phyloP scores from a whole-genome alignment of 495 filamentous ascomycete species.

The Talaromyces thailandensis region DNA sequence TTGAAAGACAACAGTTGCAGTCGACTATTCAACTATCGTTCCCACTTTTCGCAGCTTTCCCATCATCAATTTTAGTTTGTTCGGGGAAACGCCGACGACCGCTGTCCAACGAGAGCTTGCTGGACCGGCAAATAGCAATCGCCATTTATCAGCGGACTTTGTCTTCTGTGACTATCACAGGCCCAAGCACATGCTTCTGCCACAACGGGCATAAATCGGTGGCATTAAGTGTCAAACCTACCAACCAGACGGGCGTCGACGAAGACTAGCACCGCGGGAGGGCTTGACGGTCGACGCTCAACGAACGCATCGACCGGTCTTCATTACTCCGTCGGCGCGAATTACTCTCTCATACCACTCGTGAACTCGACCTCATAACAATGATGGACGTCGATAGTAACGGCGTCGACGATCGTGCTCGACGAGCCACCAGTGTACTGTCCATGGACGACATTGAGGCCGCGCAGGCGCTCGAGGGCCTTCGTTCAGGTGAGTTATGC shows the following conservation, averaged over 20 bases:
- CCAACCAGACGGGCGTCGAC: neutral
- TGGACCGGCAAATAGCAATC: neutral
- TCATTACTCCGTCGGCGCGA: neutral
- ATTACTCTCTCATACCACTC: constrained; percentile 9
- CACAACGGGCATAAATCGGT: neutral
- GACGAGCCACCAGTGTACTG: constrained; percentile 39
- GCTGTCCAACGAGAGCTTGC: neutral
- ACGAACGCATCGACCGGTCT: constrained; percentile 2
- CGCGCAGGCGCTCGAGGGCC: constrained; percentile 76
- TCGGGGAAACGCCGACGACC: neutral
- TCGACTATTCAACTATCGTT: neutral
- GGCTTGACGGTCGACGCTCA: neutral
- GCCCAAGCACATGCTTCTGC: constrained; percentile 4
- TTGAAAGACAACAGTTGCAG: neutral
- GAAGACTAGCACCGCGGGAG: neutral
- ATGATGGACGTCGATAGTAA: constrained; percentile 34
- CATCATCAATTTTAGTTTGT: neutral
- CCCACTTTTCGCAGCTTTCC: neutral
- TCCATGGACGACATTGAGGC: constrained; percentile 84
- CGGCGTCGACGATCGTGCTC: constrained; percentile 29
- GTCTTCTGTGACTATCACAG: constrained; percentile 4
- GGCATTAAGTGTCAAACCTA: neutral
- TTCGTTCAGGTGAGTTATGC: constrained; percentile 61
- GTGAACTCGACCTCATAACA: neutral
- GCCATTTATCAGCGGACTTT: neutral